phyloP scores from a whole-genome alignment of 352 stramenopile species.

The Albugo candida region DNA sequence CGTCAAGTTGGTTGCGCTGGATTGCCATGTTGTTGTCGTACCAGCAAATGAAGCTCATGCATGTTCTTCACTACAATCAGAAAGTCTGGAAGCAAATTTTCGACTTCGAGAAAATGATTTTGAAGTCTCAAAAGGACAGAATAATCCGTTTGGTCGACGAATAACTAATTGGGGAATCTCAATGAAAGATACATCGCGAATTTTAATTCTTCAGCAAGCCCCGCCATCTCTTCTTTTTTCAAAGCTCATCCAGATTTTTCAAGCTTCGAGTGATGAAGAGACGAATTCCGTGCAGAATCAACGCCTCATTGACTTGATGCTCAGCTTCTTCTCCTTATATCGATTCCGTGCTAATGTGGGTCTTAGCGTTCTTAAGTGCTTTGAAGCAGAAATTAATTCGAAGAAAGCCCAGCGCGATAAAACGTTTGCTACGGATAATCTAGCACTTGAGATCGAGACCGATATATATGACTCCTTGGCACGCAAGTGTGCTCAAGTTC shows the following conservation, averaged over 20 bases:
- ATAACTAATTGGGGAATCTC: conserved; percentile 1
- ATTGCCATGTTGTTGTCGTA: conserved; percentile 57
- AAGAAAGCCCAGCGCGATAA: background rate
- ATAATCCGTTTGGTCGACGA: background rate
- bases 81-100: conserved; percentile 21
- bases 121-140: conserved; percentile 17
- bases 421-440: background rate
- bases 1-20: conserved; percentile 40
- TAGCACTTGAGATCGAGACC: conserved; percentile 49
- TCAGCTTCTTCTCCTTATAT: conserved; percentile 73
- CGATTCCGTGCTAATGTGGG: conserved; percentile 69
- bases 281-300: conserved; percentile 8
- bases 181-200: conserved; percentile 10
- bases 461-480: conserved; percentile 56
- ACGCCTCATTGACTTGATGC: conserved; percentile 29
- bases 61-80: conserved; percentile 17
- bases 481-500: conserved; percentile 32
- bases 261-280: conserved; percentile 7
- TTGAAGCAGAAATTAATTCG: background rate
- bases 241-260: conserved; percentile 23
- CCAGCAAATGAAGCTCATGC: conserved; percentile 5
- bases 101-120: conserved; percentile 30
- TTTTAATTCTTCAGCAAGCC: conserved; percentile 55
- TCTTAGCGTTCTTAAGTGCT: conserved; percentile 19
- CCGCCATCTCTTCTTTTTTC: conserved; percentile 53